Base-by-base conservation (phyloP, 1,284 basidiomycete genomes). In the Leccinum ponderosum region DNA sequence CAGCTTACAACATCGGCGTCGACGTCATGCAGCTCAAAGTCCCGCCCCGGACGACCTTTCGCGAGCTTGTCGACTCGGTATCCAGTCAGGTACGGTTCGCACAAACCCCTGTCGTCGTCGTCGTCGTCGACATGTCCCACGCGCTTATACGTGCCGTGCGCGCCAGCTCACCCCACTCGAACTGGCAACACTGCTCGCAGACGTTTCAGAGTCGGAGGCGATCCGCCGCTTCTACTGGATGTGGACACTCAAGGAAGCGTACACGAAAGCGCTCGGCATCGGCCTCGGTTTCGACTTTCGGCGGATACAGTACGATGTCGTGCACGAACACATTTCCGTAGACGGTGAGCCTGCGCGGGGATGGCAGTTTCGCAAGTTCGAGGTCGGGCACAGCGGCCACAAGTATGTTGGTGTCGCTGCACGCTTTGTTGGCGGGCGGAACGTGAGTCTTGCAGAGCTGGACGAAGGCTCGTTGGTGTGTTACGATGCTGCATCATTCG, bases 221-320 rank as follows among this genome's bases (percentile, higher is more conserved):
- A 74, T 90, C 7, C 75, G 78, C 44, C 78, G 78, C 20, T 88
- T 92, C 71, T 91, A 89, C 69, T 86, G 88, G 77, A 84, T 93
- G 62, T 94, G 92, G 92, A 93, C 92, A 4, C 77, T 91, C 69
- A 94, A 94, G 75, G 92, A 94, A 72, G 90, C 93, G 3, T 94
- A 92, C 71, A 91, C 90, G 3, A 94, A 94, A 75, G 90, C 91
- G 4, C 79, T 93, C 27, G 92, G 91, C 1, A 72, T 90, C 37
- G 91, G 91, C 0, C 81, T 93, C n/a, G 89, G 90, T 1, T 93
- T 93, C 68, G 87, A 93, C 67, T 91, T 93, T 74, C 78, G 78
- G 44, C 81, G 90, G 33, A 83, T 93, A 62, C 85, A 92, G 69
- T 90, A 87, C 68, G 81, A 90, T 67, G 76, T 86, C 7, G 70